Evolutionary conservation across 2,329 filamentous ascomycete genomes (phyloP).

Genomic region (Colletotrichum brevisporum): DNA sequence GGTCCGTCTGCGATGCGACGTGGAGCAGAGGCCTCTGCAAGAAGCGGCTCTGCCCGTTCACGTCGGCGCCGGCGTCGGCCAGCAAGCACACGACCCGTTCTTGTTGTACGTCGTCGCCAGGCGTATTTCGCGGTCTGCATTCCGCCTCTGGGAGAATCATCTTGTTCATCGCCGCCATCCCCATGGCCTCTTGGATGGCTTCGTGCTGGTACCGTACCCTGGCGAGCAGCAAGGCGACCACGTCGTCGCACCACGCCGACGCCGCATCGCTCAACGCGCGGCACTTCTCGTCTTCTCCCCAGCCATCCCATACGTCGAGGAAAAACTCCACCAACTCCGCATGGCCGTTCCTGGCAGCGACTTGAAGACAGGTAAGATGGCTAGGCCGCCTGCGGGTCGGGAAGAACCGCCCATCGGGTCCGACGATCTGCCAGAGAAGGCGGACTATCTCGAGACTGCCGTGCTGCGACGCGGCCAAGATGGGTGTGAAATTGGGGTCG

Average conservation of each 20-base stretch:
- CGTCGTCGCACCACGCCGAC: slow-evolving; percentile 38
- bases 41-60: background rate
- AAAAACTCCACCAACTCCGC: slow-evolving; percentile 39
- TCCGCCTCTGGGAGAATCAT: background rate
- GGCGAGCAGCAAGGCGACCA: slow-evolving; percentile 25
- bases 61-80: background rate
- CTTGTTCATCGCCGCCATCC: background rate
- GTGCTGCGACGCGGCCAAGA: background rate
- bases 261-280: slow-evolving; percentile 37
- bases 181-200: background rate
- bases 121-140: background rate
- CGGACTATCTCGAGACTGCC: background rate
- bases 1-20: background rate
- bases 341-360: slow-evolving; percentile 40
- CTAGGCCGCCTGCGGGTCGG: background rate
- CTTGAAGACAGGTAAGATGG: slow-evolving; percentile 18
- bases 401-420: background rate
- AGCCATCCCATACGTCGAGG: slow-evolving; percentile 38
- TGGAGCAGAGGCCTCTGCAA: background rate
- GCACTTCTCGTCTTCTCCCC: slow-evolving; percentile 26
- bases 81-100: background rate
- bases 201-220: background rate
- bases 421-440: background rate
- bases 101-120: background rate
- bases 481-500: slow-evolving; percentile 1